A percentile compares a stretch with the other conserved stretches of the same genome.
phyloP scores from a whole-genome alignment of 2,329 filamentous ascomycete genomes.

The Plenodomus tracheiphilus region DNA sequence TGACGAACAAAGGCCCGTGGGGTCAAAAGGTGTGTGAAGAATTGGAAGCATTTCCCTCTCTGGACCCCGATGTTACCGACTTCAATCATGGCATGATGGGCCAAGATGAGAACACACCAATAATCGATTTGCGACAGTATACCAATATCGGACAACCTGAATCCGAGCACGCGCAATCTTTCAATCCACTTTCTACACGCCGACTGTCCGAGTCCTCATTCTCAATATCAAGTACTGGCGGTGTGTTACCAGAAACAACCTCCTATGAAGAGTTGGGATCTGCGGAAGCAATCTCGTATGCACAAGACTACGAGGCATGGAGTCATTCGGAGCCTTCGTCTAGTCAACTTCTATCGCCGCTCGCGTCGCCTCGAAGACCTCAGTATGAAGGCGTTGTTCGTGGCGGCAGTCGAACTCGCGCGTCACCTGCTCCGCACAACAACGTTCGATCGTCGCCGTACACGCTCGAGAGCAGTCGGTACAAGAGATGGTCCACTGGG shows the following conservation, averaged over 20 bases:
- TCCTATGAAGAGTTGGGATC: slow-evolving; percentile 73
- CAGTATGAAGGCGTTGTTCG: slow-evolving; percentile 51
- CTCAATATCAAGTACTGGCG: slow-evolving; percentile 65
- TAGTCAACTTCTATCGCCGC: slow-evolving; percentile 68
- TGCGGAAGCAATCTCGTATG: slow-evolving; percentile 68
- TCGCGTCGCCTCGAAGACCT: slow-evolving; percentile 71
- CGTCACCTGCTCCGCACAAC: slow-evolving; percentile 71
- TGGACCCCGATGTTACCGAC: slow-evolving; percentile 45
- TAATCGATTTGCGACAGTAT: slow-evolving; percentile 47
- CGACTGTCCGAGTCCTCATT: slow-evolving; percentile 75
- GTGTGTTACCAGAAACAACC: slow-evolving; percentile 65
- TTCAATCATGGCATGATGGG: slow-evolving; percentile 42
- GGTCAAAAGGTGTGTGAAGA: slow-evolving; percentile 45
- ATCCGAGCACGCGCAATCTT: slow-evolving; percentile 30
- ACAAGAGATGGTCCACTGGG: slow-evolving; percentile 78
- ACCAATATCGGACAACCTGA: slow-evolving; percentile 37
- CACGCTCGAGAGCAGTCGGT: slow-evolving; percentile 66
- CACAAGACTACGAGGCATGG: slow-evolving; percentile 62
- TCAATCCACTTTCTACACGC: slow-evolving; percentile 57
- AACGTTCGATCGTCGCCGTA: slow-evolving; percentile 72
- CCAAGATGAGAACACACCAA: slow-evolving; percentile 46
- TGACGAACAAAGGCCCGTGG: slow-evolving; percentile 41
- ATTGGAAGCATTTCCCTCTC: slow-evolving; percentile 42
- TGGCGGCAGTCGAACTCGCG: slow-evolving; percentile 67
- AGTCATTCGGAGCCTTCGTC: slow-evolving; percentile 70